Evolutionary conservation across 2,329 filamentous ascomycete species (phyloP).

Genomic region (Pyrenophora tritici-repentis): DNA sequence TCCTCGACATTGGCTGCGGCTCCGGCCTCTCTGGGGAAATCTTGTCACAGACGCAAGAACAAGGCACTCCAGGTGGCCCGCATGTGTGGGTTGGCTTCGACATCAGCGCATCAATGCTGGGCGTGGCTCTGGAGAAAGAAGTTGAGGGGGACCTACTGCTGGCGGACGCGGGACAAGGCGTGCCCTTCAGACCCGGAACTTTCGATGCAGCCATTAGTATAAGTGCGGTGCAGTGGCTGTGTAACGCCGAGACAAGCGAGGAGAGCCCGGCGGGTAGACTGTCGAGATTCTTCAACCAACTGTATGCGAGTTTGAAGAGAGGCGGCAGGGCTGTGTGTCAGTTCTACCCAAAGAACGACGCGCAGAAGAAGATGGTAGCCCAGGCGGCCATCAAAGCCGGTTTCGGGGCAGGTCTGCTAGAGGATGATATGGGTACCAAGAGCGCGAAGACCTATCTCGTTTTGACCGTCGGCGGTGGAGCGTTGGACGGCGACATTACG

Average conservation of each 20-base stretch:
- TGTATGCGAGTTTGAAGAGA: conserved; percentile 82
- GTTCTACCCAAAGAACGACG: conserved; percentile 96
- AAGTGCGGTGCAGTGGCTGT: conserved; percentile 96
- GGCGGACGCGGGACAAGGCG: conserved; percentile 91
- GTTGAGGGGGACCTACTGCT: conserved; percentile 93
- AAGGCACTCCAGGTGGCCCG: conserved; percentile 71
- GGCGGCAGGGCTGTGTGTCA: conserved; percentile 93
- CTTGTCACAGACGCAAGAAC: conserved; percentile 70
- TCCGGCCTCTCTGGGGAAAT: conserved; percentile 95
- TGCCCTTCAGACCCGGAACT: conserved; percentile 87
- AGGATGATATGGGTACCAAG: conserved; percentile 96
- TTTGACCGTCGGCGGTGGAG: conserved; percentile 80
- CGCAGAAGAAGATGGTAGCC: conserved; percentile 90
- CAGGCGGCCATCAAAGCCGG: conserved; percentile 89
- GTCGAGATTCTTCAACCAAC: conserved; percentile 85
- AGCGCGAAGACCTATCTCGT: conserved; percentile 96
- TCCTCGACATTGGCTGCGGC: conserved; percentile 96
- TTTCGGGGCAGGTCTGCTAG: conserved; percentile 91
- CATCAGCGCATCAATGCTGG: conserved; percentile 94
- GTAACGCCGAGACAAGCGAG: conserved; percentile 89
- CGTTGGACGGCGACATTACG: conserved; percentile 74
- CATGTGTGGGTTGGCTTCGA: conserved; percentile 99
- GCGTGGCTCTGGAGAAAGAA: conserved; percentile 86
- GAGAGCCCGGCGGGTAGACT: conserved; percentile 79
- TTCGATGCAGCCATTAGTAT: conserved; percentile 97